Base-by-base conservation (phyloP, 176 grass and related monocot species). In the Ampelocalamus luodianensis region DNA sequence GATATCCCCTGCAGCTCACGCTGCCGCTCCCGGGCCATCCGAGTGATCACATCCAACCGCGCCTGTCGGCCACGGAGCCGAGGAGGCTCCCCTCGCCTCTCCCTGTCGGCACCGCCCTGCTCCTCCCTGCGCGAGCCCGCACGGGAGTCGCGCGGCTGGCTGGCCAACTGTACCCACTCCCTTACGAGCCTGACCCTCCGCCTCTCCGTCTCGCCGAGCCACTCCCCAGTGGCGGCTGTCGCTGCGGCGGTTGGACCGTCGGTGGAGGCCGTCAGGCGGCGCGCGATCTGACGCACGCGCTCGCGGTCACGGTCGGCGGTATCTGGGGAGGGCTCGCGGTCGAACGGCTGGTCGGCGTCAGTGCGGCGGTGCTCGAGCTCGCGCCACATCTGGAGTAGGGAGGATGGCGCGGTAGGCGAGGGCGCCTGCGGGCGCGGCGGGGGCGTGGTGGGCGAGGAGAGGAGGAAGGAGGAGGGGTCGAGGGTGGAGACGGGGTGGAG, bases 341-440 rank as follows among this genome's bases (percentile, higher is more conserved):
- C 90, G 46, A 90, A 94, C 8, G 81, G 88, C 39, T 78, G 88
- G 54, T 60, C 78, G 15, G 85, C 65, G 74, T 83, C 79, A 51
- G 74, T 17, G 76, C 85, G 89, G 34, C 85, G 89, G 49, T 94
- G 87, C 89, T 98, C 91, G 48, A 98, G 86, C 80, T 96, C 91
- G 69, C 93, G 87, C 96, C 96, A 98, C 89, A 94, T 98, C 96
- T 98, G 96, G 38, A 98, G 92, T 10, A 95, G 88, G 8, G 91
- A 88, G 1, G 89, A 16, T 0, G 89, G 85, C 40, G 85, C 85
- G 56, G 79, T 53, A 13, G 88, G 68, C 0, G 80, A 79, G 56
- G 89, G 84, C 60, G 68, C 80, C 67, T 83, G 89, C 40, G 60
- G 80, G 0, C 75, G 89, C 22, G 80, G 80, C 60, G 89, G 85